A percentile compares a stretch with the other conserved stretches of the same genome.
These are phyloP conservation scores for Thinopyrum obtusiflorum DNA, from an alignment of 202 grass and related monocot genomes.

Conservation along the genomic window DNA sequence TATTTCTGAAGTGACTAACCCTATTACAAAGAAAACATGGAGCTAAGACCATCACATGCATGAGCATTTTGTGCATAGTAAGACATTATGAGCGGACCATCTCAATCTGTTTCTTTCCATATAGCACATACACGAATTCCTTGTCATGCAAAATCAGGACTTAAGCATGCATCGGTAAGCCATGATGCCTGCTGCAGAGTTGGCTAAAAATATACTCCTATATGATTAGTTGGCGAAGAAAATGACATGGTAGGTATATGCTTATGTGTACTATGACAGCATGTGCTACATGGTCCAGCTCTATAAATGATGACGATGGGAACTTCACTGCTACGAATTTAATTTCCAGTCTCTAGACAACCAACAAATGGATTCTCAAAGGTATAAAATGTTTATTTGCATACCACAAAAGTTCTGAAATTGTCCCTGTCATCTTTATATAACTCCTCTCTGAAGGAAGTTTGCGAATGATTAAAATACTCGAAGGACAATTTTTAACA, in stretches of 20 bases:
- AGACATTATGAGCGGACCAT: not conserved
- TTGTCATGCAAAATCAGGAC: not conserved
- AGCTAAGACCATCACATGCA: not conserved
- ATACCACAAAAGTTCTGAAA: not conserved
- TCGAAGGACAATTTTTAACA: not conserved
- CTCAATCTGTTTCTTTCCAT: not conserved
- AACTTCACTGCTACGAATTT: not conserved
- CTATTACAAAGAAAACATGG: not conserved
- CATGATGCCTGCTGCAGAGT: not conserved
- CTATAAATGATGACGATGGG: slow-evolving; percentile 14
- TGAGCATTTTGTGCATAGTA: not conserved
- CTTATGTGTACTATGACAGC: slow-evolving; percentile 4
- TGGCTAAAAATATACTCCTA: too few relatives aligned
- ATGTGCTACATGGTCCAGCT: slow-evolving; percentile 11
- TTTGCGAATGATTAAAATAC: not conserved
- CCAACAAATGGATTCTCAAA: not conserved
- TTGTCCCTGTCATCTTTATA: not conserved
- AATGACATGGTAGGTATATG: slow-evolving; percentile 14
- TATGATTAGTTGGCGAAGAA: not conserved
- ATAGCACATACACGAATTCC: not conserved
- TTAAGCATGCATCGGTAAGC: not conserved
- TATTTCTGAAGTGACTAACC: not conserved
- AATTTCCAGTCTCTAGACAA: not conserved
- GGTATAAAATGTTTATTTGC: not conserved
- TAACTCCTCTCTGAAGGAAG: not conserved